Conservation (phyloP, 257 asterid species). For the Anisodus acutangulus region DNA sequence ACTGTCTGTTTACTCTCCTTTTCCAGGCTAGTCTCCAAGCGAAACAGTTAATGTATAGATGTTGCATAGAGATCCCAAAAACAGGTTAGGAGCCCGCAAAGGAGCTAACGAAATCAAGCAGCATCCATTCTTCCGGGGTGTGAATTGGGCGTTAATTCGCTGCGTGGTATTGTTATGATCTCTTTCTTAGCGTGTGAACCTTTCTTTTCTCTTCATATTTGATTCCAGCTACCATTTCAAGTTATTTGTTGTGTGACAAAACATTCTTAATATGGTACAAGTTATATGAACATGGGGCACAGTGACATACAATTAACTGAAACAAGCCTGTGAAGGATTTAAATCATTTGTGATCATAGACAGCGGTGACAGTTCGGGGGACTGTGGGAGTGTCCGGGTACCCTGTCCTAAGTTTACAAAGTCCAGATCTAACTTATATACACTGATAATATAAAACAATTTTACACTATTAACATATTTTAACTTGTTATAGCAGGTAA, state of each 20-base stretch:
- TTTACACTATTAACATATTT: too few species aligned
- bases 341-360: not conserved
- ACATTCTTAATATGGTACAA: not conserved
- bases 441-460: too few species aligned
- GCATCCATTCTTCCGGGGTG: slow-evolving; percentile 87
- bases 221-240: not conserved
- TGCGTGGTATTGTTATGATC: slow-evolving; percentile 65
- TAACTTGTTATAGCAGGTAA: too few species aligned
- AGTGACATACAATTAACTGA: not conserved
- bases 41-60: slow-evolving; percentile 81
- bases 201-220: not conserved
- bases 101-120: slow-evolving; percentile 90
- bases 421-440: too few species aligned
- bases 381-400: too few species aligned
- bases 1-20: slow-evolving; percentile 24
- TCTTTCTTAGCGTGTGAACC: not conserved
- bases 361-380: not conserved
- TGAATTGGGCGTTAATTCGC: slow-evolving; percentile 93
- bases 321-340: not conserved
- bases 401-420: too few species aligned
- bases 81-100: slow-evolving; percentile 88
- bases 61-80: slow-evolving; percentile 92
- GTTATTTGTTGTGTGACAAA: slow-evolving; percentile 8
- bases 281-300: not conserved
- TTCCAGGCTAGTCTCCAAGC: slow-evolving; percentile 84